phyloP scores from a whole-genome alignment of 306 rosid species.

The Arachis stenosperma region DNA sequence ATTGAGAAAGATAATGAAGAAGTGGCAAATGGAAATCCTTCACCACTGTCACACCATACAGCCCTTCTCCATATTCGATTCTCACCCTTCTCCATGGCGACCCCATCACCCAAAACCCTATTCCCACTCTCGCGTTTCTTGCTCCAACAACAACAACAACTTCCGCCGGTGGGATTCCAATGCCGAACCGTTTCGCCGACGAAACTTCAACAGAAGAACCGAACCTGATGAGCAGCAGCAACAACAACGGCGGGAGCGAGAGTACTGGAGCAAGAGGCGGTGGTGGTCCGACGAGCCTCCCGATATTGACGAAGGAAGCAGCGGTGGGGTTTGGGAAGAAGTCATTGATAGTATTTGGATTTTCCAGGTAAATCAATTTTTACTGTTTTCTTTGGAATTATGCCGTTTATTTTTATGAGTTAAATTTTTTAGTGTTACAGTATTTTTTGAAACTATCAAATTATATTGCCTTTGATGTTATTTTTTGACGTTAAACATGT shows the following conservation, averaged over 20 bases:
- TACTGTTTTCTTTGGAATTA: not conserved
- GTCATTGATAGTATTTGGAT: slow-evolving; percentile 72
- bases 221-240: slow-evolving; percentile 10
- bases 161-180: slow-evolving; percentile 85
- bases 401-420: not conserved
- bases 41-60: slow-evolving; percentile 36
- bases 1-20: slow-evolving; percentile 43
- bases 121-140: slow-evolving; percentile 46
- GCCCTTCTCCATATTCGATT: slow-evolving; percentile 30
- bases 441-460: not conserved
- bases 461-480: not conserved
- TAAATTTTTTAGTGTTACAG: too few relatives aligned
- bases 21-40: slow-evolving; percentile 71
- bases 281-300: slow-evolving; percentile 81
- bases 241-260: slow-evolving; percentile 36
- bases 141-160: slow-evolving; percentile 42
- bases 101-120: slow-evolving; percentile 29
- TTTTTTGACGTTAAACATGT: too few relatives aligned
- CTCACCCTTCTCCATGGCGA: slow-evolving; percentile 52
- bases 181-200: slow-evolving; percentile 62
- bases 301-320: slow-evolving; percentile 47
- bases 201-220: slow-evolving; percentile 48
- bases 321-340: slow-evolving; percentile 59
- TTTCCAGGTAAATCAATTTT: slow-evolving; percentile 60
- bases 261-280: slow-evolving; percentile 53